Percentiles rank a stretch among this genome's conserved stretches.
These are phyloP conservation scores for Aspergillus niger DNA, from an alignment of 2,329 filamentous ascomycete genomes.

Conservation along the genomic window DNA sequence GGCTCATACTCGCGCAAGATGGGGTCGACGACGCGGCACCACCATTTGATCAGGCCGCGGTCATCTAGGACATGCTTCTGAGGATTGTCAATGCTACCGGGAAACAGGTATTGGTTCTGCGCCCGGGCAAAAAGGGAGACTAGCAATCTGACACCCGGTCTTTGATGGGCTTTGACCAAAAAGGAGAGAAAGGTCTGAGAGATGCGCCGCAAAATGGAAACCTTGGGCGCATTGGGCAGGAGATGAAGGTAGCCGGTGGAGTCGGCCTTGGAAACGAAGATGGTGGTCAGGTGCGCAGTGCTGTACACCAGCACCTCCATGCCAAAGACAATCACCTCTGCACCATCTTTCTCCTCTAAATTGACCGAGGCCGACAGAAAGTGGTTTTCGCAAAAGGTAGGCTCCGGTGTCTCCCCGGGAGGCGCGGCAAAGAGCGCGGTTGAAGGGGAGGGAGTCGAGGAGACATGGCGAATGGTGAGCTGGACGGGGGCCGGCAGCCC, in stretches of 20 bases:
- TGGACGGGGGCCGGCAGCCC: conserved; percentile 55
- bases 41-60: conserved; percentile 88
- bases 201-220: conserved; percentile 70
- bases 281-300: conserved; percentile 75
- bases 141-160: conserved; percentile 68
- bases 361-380: conserved; percentile 64
- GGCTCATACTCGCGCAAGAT: conserved; percentile 57
- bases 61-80: conserved; percentile 93
- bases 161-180: conserved; percentile 67
- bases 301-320: conserved; percentile 88
- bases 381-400: conserved; percentile 85
- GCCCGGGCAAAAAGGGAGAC: conserved; percentile 90
- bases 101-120: conserved; percentile 92
- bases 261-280: conserved; percentile 96
- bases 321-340: conserved; percentile 72
- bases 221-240: conserved; percentile 60
- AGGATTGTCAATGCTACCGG: conserved; percentile 80
- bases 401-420: conserved; percentile 69
- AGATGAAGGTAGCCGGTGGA: conserved; percentile 84
- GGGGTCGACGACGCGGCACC: conserved; percentile 84
- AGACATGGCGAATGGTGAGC: conserved; percentile 82
- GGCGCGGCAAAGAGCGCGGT: conserved; percentile 78
- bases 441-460: conserved; percentile 75
- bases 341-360: conserved; percentile 25
- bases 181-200: conserved; percentile 75